Evolutionary conservation across 2,329 filamentous ascomycete genomes (phyloP).

Genomic region (Dryadomyces quercivorus): DNA sequence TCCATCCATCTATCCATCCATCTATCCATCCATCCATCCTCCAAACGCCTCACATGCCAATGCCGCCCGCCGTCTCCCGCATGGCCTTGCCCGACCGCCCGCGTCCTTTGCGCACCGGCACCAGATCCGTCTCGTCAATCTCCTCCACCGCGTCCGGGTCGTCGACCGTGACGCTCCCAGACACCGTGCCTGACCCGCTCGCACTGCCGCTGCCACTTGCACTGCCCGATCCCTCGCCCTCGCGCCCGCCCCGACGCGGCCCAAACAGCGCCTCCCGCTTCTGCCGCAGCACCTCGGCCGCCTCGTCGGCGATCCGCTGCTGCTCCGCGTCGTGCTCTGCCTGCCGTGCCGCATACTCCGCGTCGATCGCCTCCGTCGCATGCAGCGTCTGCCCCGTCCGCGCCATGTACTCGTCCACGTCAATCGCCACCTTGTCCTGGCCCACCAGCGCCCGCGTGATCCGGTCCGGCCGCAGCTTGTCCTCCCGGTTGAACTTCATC

Average conservation of each 20-base stretch:
- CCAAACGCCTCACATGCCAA: not conserved
- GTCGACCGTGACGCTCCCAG: not conserved
- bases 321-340: slow-evolving; percentile 32
- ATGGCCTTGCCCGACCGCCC: not conserved
- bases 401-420: slow-evolving; percentile 49
- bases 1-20: not conserved
- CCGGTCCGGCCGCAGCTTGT: slow-evolving; percentile 49
- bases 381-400: slow-evolving; percentile 40
- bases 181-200: not conserved
- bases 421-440: slow-evolving; percentile 43
- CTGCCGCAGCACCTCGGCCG: slow-evolving; percentile 33
- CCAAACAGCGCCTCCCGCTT: slow-evolving; percentile 36
- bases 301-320: slow-evolving; percentile 33
- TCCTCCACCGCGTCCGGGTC: not conserved
- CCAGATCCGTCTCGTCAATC: not conserved
- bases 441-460: slow-evolving; percentile 54
- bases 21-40: not conserved
- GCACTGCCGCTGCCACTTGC: not conserved
- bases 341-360: slow-evolving; percentile 32
- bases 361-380: slow-evolving; percentile 41
- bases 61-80: not conserved
- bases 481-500: slow-evolving; percentile 72
- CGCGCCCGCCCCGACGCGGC: not conserved
- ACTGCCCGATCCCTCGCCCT: not conserved
- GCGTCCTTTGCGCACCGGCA: not conserved